A percentile compares a stretch with the other conserved stretches of the same genome.
phyloP scores from a whole-genome alignment of 257 asterid species.

The Verbascum thapsus region DNA sequence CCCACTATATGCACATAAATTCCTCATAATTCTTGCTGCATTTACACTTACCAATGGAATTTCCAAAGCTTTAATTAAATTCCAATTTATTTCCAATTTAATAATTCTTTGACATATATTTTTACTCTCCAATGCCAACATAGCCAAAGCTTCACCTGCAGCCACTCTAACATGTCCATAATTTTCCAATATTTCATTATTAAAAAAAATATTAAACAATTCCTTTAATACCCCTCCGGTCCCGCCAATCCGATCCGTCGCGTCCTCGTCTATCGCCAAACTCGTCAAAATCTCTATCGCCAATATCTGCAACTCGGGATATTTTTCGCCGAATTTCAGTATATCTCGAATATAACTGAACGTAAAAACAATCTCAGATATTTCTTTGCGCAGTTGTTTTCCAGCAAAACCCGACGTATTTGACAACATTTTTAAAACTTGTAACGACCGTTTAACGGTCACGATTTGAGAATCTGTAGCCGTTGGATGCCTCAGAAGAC shows the following conservation, averaged over 20 bases:
- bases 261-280: conserved; percentile 77
- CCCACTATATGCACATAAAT: conserved; percentile 70
- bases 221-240: conserved; percentile 82
- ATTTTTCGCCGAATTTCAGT: conserved; percentile 61
- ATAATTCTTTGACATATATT: conserved; percentile 50
- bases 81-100: conserved; percentile 43
- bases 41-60: conserved; percentile 57
- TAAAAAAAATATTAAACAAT: conserved; percentile 59
- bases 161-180: conserved; percentile 51
- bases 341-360: conserved; percentile 73
- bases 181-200: conserved; percentile 38
- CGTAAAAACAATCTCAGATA: conserved; percentile 83
- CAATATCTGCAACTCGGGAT: conserved; percentile 64
- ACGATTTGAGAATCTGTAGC: conserved; percentile 60
- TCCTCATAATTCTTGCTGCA: conserved; percentile 71
- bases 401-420: conserved; percentile 77
- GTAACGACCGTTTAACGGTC: conserved; percentile 73
- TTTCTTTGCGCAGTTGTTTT: conserved; percentile 68
- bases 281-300: conserved; percentile 73
- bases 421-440: conserved; percentile 75
- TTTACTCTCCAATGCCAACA: conserved; percentile 70
- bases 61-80: conserved; percentile 59
- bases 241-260: conserved; percentile 77
- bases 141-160: conserved; percentile 91
- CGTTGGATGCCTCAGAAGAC: conserved; percentile 52